Base-by-base conservation (phyloP, 345 rosid genomes). In the Brassica cretica region DNA sequence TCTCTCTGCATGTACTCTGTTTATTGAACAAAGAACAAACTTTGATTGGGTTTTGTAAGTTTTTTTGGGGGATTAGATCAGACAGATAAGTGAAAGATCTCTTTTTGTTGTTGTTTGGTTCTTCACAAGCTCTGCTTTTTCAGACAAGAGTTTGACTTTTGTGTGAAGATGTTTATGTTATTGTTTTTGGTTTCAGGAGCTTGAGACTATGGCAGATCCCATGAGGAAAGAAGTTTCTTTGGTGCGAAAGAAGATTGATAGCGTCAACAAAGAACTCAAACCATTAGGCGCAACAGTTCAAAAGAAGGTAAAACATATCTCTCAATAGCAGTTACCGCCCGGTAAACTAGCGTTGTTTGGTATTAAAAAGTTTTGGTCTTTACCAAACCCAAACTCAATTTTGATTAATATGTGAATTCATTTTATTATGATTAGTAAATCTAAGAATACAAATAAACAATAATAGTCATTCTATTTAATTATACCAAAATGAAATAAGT, bases 211-310 rank as follows among this genome's bases (percentile, higher is more conserved):
- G 73, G 87, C 96, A 30, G 98, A 95, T 91, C 99, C 99, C 10
- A 89, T 95, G 98, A 91, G 94, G 81, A 93, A 95, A 84, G 99
- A 95, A 44, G 97, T 93, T 15, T 73, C 87, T 2, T 1, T 84
- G 73, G 91, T 95, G 12, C 83, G 99, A 25, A 95, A 95, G 89
- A 91, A 82, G 96, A 90, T 95, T 29, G 99, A 95, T 84, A 35
- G 85, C 0, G 90, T 95, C 46, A 93, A 91, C 89, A 93, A 93
- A 82, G 99, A 95, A 71, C 86, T 94, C 81, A 94, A 89, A 80
- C 97, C 98, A 35, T 82, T 92, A 64, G 97, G 97, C 9, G 76
- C 87, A 25, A 86, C 91, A 2, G 90, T 88, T 82, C 98, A 94
- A 83, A 94, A 92, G 85, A 94, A 91, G 97, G 98, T 92, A 67